phyloP scores from a whole-genome alignment of 2,329 filamentous ascomycete species.

The Apiospora phragmitis region DNA sequence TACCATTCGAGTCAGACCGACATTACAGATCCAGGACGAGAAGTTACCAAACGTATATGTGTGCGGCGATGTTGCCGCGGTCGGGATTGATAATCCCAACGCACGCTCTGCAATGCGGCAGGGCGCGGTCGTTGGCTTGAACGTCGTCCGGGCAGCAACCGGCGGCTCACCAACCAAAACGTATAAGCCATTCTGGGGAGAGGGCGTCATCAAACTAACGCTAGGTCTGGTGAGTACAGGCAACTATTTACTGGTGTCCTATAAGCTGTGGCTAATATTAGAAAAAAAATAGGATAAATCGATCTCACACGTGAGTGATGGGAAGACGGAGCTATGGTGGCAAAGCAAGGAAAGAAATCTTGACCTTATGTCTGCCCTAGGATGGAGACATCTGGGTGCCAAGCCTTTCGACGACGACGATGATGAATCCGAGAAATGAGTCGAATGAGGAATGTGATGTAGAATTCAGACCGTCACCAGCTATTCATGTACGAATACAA shows the following conservation, averaged over 20 bases:
- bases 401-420: conserved; percentile 46
- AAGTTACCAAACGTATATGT: conserved; percentile 55
- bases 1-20: conserved; percentile 54
- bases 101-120: conserved; percentile 56
- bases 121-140: conserved; percentile 52
- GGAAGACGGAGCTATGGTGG: conserved; percentile 44
- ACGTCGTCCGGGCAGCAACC: conserved; percentile 50
- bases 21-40: conserved; percentile 55
- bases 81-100: conserved; percentile 50
- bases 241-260: neutral
- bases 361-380: conserved; percentile 43
- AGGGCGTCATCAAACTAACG: conserved; percentile 54
- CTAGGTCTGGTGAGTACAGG: conserved; percentile 47
- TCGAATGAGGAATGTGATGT: neutral
- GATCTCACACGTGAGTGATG: conserved; percentile 44
- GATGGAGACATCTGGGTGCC: conserved; percentile 44
- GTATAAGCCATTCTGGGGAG: conserved; percentile 47
- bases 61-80: conserved; percentile 64
- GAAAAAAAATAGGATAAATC: conserved; percentile 40
- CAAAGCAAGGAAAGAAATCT: conserved; percentile 41
- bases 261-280: neutral
- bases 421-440: neutral
- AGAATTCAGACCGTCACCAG: neutral
- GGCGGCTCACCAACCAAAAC: conserved; percentile 37
- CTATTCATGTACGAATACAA: neutral